Evolutionary conservation across 176 grass and related monocot species (phyloP).

Genomic region (Typha latifolia): DNA sequence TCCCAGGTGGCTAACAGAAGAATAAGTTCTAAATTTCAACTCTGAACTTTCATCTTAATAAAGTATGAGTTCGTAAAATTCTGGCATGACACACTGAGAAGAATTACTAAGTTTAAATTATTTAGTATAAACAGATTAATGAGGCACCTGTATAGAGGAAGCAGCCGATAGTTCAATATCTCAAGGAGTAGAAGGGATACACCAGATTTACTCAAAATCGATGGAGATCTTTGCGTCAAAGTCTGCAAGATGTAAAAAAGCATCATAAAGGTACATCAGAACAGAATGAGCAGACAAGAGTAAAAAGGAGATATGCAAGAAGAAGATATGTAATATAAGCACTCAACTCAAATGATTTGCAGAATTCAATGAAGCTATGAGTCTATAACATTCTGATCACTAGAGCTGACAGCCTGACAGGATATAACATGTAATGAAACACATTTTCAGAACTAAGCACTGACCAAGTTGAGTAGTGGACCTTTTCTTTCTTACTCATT

Average conservation of each 20-base stretch:
- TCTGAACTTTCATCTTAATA: too few species aligned
- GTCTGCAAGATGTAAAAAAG: slow-evolving; percentile 46
- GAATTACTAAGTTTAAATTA: too few species aligned
- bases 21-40: too few species aligned
- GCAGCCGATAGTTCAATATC: slow-evolving; percentile 96
- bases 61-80: too few species aligned
- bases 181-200: slow-evolving; percentile 90
- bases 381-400: neutral
- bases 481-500: too few species aligned
- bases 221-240: slow-evolving; percentile 84
- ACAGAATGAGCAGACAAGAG: neutral
- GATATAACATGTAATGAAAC: too few species aligned
- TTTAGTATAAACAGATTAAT: neutral
- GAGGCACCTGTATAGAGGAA: slow-evolving; percentile 82
- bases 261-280: neutral
- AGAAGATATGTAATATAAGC: neutral
- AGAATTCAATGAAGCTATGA: neutral
- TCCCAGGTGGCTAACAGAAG: too few species aligned
- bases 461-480: too few species aligned
- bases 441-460: too few species aligned
- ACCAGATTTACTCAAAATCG: slow-evolving; percentile 89
- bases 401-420: neutral
- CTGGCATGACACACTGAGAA: too few species aligned
- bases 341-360: neutral
- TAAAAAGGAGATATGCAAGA: too few species aligned